These are phyloP conservation scores for Russula abietina DNA, from an alignment of 768 basidiomycete genomes.

Conservation along the genomic window DNA sequence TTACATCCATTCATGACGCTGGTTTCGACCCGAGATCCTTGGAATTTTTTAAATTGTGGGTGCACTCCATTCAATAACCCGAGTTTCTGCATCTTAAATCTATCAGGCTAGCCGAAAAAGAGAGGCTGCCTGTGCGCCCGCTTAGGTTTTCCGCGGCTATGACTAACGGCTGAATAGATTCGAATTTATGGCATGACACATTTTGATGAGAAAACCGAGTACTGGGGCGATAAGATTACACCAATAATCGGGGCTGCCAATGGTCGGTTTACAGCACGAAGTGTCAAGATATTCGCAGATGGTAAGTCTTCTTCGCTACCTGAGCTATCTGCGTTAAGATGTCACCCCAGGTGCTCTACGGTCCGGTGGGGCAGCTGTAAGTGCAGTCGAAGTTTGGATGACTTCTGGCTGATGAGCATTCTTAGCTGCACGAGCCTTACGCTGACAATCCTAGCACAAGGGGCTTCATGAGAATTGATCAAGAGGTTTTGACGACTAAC, in stretches of 20 bases:
- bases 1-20: slow-evolving; percentile 87
- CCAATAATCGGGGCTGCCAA: slow-evolving; percentile 54
- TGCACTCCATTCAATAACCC: slow-evolving; percentile 6
- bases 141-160: not conserved
- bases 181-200: slow-evolving; percentile 74
- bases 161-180: slow-evolving; percentile 40
- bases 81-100: slow-evolving; percentile 7
- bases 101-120: slow-evolving; percentile 54
- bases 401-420: slow-evolving; percentile 6
- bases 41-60: slow-evolving; percentile 65
- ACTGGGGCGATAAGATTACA: slow-evolving; percentile 64
- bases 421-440: slow-evolving; percentile 74
- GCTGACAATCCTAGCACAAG: slow-evolving; percentile 66
- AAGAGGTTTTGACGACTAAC: slow-evolving; percentile 53
- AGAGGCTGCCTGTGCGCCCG: slow-evolving; percentile 51
- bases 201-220: slow-evolving; percentile 58
- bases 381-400: slow-evolving; percentile 18
- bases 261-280: slow-evolving; percentile 61
- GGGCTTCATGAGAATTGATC: slow-evolving; percentile 71
- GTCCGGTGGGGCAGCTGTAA: slow-evolving; percentile 83
- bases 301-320: slow-evolving; percentile 34
- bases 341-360: slow-evolving; percentile 65
- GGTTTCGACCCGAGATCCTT: slow-evolving; percentile 63
- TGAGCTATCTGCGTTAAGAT: not conserved
- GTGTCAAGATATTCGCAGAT: slow-evolving; percentile 75